Base-by-base conservation (phyloP, 1,284 basidiomycete species). In the Inonotus hispidus region DNA sequence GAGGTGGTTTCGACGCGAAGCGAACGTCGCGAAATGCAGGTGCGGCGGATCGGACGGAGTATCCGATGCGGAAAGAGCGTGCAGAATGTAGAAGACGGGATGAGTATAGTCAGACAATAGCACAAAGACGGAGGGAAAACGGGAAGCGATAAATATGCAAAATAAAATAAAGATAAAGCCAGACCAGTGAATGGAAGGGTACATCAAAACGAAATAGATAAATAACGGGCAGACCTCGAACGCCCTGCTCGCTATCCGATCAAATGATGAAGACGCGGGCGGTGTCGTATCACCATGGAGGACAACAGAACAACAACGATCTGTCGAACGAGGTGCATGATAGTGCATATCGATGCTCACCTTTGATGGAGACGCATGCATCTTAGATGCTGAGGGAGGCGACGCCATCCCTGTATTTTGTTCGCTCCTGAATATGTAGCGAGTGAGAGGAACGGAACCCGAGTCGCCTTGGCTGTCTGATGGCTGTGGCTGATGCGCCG, bases 291-390 rank as follows among this genome's bases (percentile, higher is more conserved):
- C 27, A 13, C 4, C 14, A 23, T n/a, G 32, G 50, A 52, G 14
- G 29, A 27, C 46, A 6, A 32, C 27, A n/a, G 50, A n/a, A n/a
- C 50, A 16, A 52, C 50, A 35, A 27, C 50, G 50, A 52, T 52
- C 50, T 52, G 50, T 52, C 50, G 27, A 52, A 52, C 46, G 4
- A 23, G 49, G 39, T 19, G 39, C 32, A 13, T 8, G 41, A 43
- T 50, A 16, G 50, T 27, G 29, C n/a, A n/a, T n/a, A 19, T 35
- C 1, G 1, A 19, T 16, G 37, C 61, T 55, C 29, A 84, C 85
- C 80, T 89, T 89, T 58, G 87, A 82, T 1, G 87, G 87, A 4
- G 87, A 88, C 8, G 80, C 75, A 69, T 86, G 79, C 56, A 77
- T 71, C 70, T 56, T 68, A 47, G 46, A 56, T 38, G 61, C 32